Evolutionary conservation across 2,329 filamentous ascomycete genomes (phyloP), one percentile per base, ranked within the genome.

Genomic region (Trichoderma semiorbis): DNA sequence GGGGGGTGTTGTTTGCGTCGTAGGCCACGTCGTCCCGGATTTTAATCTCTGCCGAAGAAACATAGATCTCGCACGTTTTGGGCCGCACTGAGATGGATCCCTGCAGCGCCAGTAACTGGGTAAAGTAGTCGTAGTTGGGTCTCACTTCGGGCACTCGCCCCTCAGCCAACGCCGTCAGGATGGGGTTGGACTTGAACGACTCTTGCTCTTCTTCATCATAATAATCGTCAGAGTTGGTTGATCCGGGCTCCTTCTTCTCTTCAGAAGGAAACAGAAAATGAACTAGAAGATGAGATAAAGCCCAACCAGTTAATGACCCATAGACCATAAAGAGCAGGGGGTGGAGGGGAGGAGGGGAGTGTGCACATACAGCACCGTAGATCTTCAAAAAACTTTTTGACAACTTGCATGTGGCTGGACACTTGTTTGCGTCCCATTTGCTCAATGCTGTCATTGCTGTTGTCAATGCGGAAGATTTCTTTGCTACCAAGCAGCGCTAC

Each of bases 331-430:
- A 26, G 7, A 43, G 55, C 12, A 39, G 26, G 18, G n/a, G 32
- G 28, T 32, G 30, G 16, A n/a, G 34, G 11, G 24, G 21, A 36
- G 34, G 5, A 60, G 32, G 14, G 12, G 26, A 26, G 36, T 50
- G 21, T 21, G 21, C 16, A 84, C 89, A 86, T 82, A 91, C 89
- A 91, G 78, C 87, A 89, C 57, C 88, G 85, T 74, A 91, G 83
- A 69, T 87, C 86, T 70, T 86, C 84, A 74, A 92, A 88, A 78
- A 91, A 91, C 66, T 88, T 88, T 81, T 92, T 92, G 70, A 92
- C 82, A 16, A 92, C 90, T 78, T 92, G 90, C 77, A 92, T 92
- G 77, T 92, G 90, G 77, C 89, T 92, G 3, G 90, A 92, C 6
- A 92, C 89, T 76, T 91, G 89, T 79, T 92, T 92, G 71, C 89